Conservation (phyloP, 805 yeast species). For the Maudiozyma pseudohumilis region DNA sequence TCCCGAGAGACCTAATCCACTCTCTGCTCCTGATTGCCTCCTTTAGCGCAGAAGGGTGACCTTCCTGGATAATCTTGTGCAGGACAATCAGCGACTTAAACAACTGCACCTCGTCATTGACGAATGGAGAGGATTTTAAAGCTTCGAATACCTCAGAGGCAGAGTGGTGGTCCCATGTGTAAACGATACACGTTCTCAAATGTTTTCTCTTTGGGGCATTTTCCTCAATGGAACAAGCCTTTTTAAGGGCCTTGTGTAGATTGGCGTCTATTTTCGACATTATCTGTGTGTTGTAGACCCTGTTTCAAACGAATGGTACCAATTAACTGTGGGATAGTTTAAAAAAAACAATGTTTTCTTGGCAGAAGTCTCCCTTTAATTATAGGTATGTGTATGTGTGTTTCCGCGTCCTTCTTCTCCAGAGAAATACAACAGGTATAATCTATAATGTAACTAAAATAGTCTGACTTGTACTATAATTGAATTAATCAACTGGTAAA, state of each 20-base stretch:
- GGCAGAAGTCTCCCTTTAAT: no score
- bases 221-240: conserved; percentile 81
- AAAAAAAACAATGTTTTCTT: no score
- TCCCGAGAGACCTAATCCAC: conserved; percentile 66
- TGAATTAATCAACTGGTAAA: no score
- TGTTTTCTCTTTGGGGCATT: conserved; percentile 93
- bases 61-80: conserved; percentile 94
- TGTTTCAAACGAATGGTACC: no score
- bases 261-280: conserved; percentile 32
- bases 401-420: no score
- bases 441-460: no score
- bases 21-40: conserved; percentile 73
- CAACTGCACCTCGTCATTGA: conserved; percentile 65
- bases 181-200: conserved; percentile 89
- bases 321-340: no score
- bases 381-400: no score
- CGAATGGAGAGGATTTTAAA: conserved; percentile 68
- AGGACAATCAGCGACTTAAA: conserved; percentile 79
- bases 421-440: no score
- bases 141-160: conserved; percentile 79
- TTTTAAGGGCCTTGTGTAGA: conserved; percentile 39
- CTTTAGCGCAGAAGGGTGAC: conserved; percentile 75
- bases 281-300: background rate
- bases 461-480: no score
- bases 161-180: conserved; percentile 90